A percentile compares a stretch with the other conserved stretches of the same genome.
These are phyloP conservation scores for Streptanthus diversifolius DNA, from an alignment of 345 rosid species.

Conservation along the genomic window DNA sequence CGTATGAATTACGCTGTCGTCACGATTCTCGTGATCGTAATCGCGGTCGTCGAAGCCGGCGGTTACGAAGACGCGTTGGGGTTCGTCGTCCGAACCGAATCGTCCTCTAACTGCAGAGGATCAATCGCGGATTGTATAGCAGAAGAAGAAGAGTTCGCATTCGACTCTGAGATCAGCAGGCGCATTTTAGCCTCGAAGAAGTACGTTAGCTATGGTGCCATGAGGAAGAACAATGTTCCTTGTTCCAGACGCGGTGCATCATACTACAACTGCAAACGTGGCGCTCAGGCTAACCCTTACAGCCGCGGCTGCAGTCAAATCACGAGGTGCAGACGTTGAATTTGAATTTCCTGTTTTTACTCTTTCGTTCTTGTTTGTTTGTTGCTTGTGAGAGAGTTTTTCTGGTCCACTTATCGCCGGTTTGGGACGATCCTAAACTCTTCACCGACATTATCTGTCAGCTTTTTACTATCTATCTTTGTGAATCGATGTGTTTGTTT, in stretches of 20 bases:
- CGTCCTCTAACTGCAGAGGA: constrained; percentile 39
- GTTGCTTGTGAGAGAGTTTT: no score
- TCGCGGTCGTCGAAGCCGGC: constrained; percentile 36
- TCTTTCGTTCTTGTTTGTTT: neutral
- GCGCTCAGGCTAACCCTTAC: constrained; percentile 74
- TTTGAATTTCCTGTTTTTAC: neutral
- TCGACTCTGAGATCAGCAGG: constrained; percentile 72
- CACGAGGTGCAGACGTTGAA: constrained; percentile 69
- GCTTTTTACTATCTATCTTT: no score
- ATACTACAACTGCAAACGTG: constrained; percentile 71
- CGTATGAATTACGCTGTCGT: constrained; percentile 23
- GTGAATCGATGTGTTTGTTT: no score
- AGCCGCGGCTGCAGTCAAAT: constrained; percentile 71
- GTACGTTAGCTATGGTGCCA: constrained; percentile 84
- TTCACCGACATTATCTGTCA: no score
- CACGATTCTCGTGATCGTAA: constrained; percentile 9
- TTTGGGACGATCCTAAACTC: no score
- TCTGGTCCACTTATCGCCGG: no score
- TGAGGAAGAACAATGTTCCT: constrained; percentile 71
- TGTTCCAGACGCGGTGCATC: constrained; percentile 87
- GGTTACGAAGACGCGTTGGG: constrained; percentile 35
- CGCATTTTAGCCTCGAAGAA: constrained; percentile 62
- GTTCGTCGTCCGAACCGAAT: constrained; percentile 42
- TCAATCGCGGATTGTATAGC: constrained; percentile 47
- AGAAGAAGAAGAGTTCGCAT: constrained; percentile 54